These are phyloP conservation scores for Amanita rubescens DNA, from an alignment of 768 basidiomycete genomes.

Conservation along the genomic window DNA sequence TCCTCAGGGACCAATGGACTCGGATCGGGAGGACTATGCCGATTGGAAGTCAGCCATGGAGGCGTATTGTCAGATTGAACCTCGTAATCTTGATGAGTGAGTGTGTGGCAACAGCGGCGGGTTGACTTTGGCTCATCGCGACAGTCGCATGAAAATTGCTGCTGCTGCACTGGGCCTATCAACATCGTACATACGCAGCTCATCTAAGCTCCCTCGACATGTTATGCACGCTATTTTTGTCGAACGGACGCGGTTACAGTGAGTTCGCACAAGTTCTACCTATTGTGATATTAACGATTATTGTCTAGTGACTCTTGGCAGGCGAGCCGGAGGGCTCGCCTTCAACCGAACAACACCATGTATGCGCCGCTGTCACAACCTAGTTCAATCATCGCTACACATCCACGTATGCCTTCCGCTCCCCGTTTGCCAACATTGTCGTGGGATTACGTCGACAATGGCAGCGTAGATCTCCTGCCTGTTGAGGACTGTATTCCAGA, in stretches of 20 bases:
- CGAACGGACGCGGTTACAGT: conserved; percentile 4
- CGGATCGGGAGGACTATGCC: background rate
- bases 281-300: conserved; percentile 1
- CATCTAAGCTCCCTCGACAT: background rate
- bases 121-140: background rate
- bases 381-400: conserved; percentile 3
- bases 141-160: conserved; percentile 1
- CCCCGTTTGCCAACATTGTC: conserved; percentile 1
- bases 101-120: background rate
- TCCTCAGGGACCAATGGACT: background rate
- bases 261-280: conserved; percentile 2
- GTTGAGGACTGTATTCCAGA: too few relatives aligned
- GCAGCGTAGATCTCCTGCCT: too few relatives aligned
- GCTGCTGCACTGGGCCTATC: background rate
- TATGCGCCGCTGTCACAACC: background rate
- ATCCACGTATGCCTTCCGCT: background rate
- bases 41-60: background rate
- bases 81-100: background rate
- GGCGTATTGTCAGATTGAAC: background rate
- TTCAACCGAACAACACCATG: conserved; percentile 2
- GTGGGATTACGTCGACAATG: too few relatives aligned
- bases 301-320: background rate
- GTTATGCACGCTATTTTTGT: background rate
- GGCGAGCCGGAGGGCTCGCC: background rate
- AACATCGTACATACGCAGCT: background rate